These are phyloP conservation scores for Penicillium pulvis DNA, from an alignment of 495 filamentous ascomycete genomes.

Conservation along the genomic window DNA sequence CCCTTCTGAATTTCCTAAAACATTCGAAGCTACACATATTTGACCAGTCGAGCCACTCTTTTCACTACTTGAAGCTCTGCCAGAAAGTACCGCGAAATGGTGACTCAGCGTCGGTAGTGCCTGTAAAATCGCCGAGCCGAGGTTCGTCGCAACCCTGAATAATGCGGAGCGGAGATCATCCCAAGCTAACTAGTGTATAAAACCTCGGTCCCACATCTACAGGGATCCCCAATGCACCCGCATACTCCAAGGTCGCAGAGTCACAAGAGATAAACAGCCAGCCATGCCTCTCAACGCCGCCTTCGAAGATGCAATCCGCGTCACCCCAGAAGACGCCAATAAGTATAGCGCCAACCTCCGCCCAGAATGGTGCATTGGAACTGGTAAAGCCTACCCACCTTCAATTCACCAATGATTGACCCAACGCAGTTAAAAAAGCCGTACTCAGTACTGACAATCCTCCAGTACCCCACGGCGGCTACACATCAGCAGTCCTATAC, in stretches of 20 bases:
- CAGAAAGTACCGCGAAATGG: neutral
- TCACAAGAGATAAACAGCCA: neutral
- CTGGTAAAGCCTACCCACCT: constrained; percentile 43
- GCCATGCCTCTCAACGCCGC: constrained; percentile 25
- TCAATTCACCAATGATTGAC: neutral
- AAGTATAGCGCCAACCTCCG: constrained; percentile 61
- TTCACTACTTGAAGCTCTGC: neutral
- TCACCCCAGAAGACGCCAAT: constrained; percentile 57
- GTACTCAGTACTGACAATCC: neutral
- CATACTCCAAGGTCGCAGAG: neutral
- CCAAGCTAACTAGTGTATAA: neutral
- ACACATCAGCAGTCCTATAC: constrained; percentile 67
- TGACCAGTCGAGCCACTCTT: no score
- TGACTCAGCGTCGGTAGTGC: neutral
- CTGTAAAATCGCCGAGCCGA: neutral
- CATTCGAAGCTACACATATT: no score
- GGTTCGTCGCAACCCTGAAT: neutral
- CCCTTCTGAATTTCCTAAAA: no score
- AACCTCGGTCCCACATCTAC: neutral
- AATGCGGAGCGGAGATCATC: neutral
- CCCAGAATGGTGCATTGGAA: constrained; percentile 72
- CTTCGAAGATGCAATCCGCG: constrained; percentile 60
- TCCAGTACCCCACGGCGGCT: constrained; percentile 82
- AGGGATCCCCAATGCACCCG: neutral
- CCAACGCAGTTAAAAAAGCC: neutral